Conservation (phyloP, 2,329 filamentous ascomycete genomes). For the Tolypocladium ophioglossoides region DNA sequence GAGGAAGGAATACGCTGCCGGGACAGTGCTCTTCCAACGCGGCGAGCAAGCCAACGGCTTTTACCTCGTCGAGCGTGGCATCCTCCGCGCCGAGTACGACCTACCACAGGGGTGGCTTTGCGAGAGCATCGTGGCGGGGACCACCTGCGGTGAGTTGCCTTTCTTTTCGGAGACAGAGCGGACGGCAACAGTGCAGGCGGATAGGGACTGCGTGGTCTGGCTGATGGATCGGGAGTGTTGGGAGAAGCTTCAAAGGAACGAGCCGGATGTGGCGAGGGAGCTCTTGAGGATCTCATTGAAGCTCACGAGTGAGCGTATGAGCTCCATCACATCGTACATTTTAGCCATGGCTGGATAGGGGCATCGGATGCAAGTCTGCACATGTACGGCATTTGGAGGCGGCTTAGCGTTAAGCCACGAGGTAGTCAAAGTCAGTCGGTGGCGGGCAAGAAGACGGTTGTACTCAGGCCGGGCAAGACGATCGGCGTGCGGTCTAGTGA, state of each 20-base stretch:
- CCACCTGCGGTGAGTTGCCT: constrained; percentile 89
- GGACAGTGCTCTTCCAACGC: constrained; percentile 65
- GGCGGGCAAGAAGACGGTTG: too few species aligned
- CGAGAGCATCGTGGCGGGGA: constrained; percentile 87
- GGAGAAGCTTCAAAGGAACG: constrained; percentile 58
- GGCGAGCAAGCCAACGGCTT: constrained; percentile 74
- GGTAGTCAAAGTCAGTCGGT: too few species aligned
- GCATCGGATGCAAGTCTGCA: not conserved
- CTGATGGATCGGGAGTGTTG: constrained; percentile 62
- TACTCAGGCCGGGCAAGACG: too few species aligned
- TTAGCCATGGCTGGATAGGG: constrained; percentile 36
- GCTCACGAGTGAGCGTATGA: constrained; percentile 88
- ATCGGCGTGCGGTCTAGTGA: too few species aligned
- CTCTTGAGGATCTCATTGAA: constrained; percentile 81
- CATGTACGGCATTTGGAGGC: not conserved
- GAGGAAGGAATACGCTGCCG: constrained; percentile 54
- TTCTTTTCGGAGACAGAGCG: constrained; percentile 89
- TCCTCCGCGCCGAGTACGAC: constrained; percentile 82
- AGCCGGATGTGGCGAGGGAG: constrained; percentile 73
- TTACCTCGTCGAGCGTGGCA: constrained; percentile 82
- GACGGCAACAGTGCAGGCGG: constrained; percentile 77
- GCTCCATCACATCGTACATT: constrained; percentile 48
- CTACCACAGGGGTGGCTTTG: constrained; percentile 81
- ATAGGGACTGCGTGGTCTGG: constrained; percentile 77
- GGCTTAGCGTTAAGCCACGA: not conserved